Conservation (phyloP, 75 land plant genomes). For the Picea glauca region DNA sequence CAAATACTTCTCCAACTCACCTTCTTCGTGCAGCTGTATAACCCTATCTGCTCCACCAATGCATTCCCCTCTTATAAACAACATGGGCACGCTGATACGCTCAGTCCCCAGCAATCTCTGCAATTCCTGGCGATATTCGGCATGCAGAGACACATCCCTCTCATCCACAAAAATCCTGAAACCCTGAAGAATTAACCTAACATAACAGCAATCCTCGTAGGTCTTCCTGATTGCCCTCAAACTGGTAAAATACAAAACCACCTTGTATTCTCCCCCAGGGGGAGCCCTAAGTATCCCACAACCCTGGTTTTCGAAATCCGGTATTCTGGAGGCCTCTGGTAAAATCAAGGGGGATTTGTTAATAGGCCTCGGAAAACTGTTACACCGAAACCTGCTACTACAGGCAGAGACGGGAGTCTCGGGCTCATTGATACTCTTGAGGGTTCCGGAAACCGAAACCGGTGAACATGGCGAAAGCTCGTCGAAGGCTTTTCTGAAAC, state of each 20-base stretch:
- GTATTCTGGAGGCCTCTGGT: background rate
- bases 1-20: slow-evolving; percentile 59
- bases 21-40: slow-evolving; percentile 48
- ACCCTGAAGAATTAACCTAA: slow-evolving; percentile 52
- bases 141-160: slow-evolving; percentile 81
- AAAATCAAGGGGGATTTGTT: background rate
- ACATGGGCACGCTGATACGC: slow-evolving; percentile 30
- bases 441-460: background rate
- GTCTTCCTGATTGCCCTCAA: slow-evolving; percentile 79
- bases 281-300: slow-evolving; percentile 1
- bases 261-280: slow-evolving; percentile 27
- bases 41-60: slow-evolving; percentile 76
- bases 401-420: slow-evolving; percentile 6
- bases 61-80: slow-evolving; percentile 63
- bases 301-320: background rate
- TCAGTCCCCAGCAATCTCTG: slow-evolving; percentile 35
- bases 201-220: slow-evolving; percentile 74
- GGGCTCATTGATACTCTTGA: background rate
- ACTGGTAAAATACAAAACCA: slow-evolving; percentile 78
- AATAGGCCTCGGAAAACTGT: slow-evolving; percentile 11
- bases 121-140: slow-evolving; percentile 63
- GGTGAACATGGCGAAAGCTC: slow-evolving; percentile 11
- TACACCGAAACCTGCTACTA: background rate
- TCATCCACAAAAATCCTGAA: slow-evolving; percentile 66
- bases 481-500: slow-evolving; percentile 35